A percentile compares a stretch with the other conserved stretches of the same genome.
Conservation (phyloP, 1,284 basidiomycete genomes). For the Fomitopsis betulina region DNA sequence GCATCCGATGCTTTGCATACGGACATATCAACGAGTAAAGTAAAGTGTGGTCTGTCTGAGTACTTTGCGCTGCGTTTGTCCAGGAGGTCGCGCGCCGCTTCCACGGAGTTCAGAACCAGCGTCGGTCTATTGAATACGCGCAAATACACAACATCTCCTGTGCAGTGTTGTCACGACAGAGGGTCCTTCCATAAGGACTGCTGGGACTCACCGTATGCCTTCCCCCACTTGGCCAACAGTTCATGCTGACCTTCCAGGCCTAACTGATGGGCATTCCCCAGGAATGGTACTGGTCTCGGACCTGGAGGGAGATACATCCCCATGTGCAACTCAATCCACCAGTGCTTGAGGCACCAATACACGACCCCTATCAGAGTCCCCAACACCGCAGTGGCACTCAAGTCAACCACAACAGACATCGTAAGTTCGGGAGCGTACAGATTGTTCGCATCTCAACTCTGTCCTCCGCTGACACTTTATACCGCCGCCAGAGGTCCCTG, state of each 20-base stretch:
- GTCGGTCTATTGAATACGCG: constrained; percentile 30
- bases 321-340: not conserved
- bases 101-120: constrained; percentile 32
- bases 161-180: not conserved
- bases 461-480: not conserved
- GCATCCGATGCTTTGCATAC: constrained; percentile 1
- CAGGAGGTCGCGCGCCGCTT: constrained; percentile 34
- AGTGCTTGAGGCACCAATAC: not conserved
- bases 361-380: not conserved
- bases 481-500: not conserved
- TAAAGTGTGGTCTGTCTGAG: constrained; percentile 31
- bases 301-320: constrained; percentile 37
- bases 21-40: constrained; percentile 27
- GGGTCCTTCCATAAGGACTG: not conserved
- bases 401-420: not conserved
- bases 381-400: not conserved
- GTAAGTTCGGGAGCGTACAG: not conserved
- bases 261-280: constrained; percentile 48
- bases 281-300: constrained; percentile 38
- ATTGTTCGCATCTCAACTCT: not conserved
- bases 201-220: constrained; percentile 13
- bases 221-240: constrained; percentile 29
- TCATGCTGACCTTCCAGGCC: constrained; percentile 34
- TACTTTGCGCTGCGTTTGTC: constrained; percentile 37
- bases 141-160: constrained; percentile 35